Base-by-base conservation (phyloP, 371 early-diverging fungal species). In the Synchytrium microbalum region DNA sequence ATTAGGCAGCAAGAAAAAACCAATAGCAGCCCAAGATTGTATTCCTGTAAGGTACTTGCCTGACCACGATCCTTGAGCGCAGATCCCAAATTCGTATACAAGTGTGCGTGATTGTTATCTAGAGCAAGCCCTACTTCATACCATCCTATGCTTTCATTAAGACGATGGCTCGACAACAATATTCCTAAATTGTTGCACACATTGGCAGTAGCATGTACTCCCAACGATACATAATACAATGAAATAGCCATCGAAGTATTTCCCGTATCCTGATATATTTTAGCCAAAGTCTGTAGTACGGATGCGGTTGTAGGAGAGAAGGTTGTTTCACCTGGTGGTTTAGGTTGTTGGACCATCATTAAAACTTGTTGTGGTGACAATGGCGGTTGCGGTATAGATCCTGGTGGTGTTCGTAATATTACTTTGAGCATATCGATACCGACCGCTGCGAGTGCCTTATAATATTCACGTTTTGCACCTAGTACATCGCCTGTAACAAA, bases 131-230 rank as follows among this genome's bases (percentile, higher is more conserved):
- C 94, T 61, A 89, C 88, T 72, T 89, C 86, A 73, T 94, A 94
- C 74, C 90, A 94, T 67, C 86, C 85, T 69, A 77, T 64, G 1
- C 72, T 62, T 60, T 77, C 74, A 27, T 64, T 53, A 24, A 75
- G 52, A 3, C 75, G 70, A 46, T 72, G 74, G 19, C 64, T 61
- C 19, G 75, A 68, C 30, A 77, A 67, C 24, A 91, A 78, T 55
- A 92, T 92, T 14, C 93, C 93, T 31, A 94, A 68, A 67, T 92
- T 92, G 75, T 93, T 90, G 72, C 92, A 91, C 0, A 91, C 91
- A 23, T 91, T 90, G 8, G 95, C 91, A 28, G 90, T 88, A 23
- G 92, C 91, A 64, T 85, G 79, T 29, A 92, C 74, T 2, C 88
- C 80, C 58, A 92, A 71, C 58, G 91, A 87, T 29, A 91, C 65